phyloP scores from a whole-genome alignment of 371 early-diverging fungal species.

The Smittium culicis region DNA sequence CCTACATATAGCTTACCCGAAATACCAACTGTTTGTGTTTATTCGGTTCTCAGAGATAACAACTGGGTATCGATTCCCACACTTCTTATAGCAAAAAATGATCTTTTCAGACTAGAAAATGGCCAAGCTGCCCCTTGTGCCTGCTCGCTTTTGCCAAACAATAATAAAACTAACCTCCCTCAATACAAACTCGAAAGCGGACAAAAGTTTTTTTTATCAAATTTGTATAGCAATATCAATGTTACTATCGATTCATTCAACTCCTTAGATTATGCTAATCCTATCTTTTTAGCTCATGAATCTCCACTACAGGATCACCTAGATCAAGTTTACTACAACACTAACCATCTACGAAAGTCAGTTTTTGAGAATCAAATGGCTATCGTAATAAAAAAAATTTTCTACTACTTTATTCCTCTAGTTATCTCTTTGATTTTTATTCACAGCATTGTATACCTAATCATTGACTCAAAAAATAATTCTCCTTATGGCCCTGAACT shows the following conservation, averaged over 20 bases:
- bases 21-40: slow-evolving; percentile 36
- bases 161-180: background rate
- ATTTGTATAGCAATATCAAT: slow-evolving; percentile 12
- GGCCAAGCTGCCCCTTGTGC: slow-evolving; percentile 74
- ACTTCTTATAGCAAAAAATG: slow-evolving; percentile 70
- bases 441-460: slow-evolving; percentile 12
- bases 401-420: slow-evolving; percentile 24
- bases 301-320: slow-evolving; percentile 62
- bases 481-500: slow-evolving; percentile 17
- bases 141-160: slow-evolving; percentile 30
- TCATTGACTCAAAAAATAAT: slow-evolving; percentile 12
- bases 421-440: slow-evolving; percentile 9
- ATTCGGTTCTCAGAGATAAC: slow-evolving; percentile 66
- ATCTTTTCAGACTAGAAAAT: slow-evolving; percentile 67
- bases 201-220: slow-evolving; percentile 1
- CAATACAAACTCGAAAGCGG: background rate
- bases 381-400: slow-evolving; percentile 12
- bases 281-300: slow-evolving; percentile 20
- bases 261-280: slow-evolving; percentile 13
- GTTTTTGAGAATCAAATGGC: slow-evolving; percentile 31
- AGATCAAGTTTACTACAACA: slow-evolving; percentile 41
- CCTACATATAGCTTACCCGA: slow-evolving; percentile 20
- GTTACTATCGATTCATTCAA: slow-evolving; percentile 13
- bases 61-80: slow-evolving; percentile 58
- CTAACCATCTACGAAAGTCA: slow-evolving; percentile 54